A percentile compares a stretch with the other conserved stretches of the same genome.
These are phyloP conservation scores for Calonectria pteridis DNA, from an alignment of 2,329 filamentous ascomycete genomes.

Conservation along the genomic window DNA sequence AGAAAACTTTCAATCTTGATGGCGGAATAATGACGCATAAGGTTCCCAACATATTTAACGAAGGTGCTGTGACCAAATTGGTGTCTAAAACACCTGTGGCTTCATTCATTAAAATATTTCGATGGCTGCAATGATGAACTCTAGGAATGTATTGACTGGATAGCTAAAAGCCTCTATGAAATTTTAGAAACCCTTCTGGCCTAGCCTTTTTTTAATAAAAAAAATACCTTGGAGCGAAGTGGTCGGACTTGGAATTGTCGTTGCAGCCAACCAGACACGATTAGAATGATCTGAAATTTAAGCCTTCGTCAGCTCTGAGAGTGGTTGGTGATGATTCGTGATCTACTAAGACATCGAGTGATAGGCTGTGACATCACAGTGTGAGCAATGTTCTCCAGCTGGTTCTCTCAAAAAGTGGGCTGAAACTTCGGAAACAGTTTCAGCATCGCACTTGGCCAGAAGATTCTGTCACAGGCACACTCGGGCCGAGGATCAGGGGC, in stretches of 20 bases:
- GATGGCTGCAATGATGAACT: neutral
- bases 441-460: neutral
- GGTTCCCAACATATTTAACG: neutral
- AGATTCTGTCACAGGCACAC: neutral
- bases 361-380: neutral
- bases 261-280: neutral
- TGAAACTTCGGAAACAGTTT: neutral
- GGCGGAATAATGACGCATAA: neutral
- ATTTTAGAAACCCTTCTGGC: neutral
- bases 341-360: neutral
- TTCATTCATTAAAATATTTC: too few species aligned
- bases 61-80: neutral
- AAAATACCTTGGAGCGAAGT: neutral
- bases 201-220: too few species aligned
- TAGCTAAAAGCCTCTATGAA: neutral
- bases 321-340: neutral
- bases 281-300: neutral
- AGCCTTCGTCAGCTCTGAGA: neutral
- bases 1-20: neutral
- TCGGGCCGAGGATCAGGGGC: neutral
- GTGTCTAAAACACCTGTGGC: neutral
- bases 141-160: neutral
- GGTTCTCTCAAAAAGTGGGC: neutral
- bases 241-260: neutral
- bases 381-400: neutral